Evolutionary conservation across 306 rosid genomes (phyloP).

Genomic region (Cucumis sativus): Cucumber_9930_V3 NC_026660.2:20891001-20891500

Average conservation of each 20-base stretch:
- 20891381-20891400: conserved; percentile 73
- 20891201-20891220: not conserved
- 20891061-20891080: too few species aligned
- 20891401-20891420: conserved; percentile 54
- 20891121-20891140: not conserved
- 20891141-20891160: not conserved
- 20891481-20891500: conserved; percentile 68
- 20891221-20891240: not conserved
- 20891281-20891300: not conserved
- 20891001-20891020: not conserved
- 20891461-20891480: conserved; percentile 59
- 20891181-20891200: not conserved
- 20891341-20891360: not conserved
- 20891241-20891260: not conserved
- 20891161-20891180: not conserved
- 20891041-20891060: not conserved
- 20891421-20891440: conserved; percentile 47
- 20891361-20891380: conserved; percentile 20
- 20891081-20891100: not conserved
- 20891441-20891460: conserved; percentile 44
- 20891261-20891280: not conserved
- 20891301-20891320: not conserved
- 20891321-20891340: not conserved
- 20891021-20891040: not conserved
- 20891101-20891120: not conserved